A percentile compares a stretch with the other conserved stretches of the same genome.
These are phyloP conservation scores for Amanita molliuscula DNA, from an alignment of 768 basidiomycete genomes.

Conservation along the genomic window DNA sequence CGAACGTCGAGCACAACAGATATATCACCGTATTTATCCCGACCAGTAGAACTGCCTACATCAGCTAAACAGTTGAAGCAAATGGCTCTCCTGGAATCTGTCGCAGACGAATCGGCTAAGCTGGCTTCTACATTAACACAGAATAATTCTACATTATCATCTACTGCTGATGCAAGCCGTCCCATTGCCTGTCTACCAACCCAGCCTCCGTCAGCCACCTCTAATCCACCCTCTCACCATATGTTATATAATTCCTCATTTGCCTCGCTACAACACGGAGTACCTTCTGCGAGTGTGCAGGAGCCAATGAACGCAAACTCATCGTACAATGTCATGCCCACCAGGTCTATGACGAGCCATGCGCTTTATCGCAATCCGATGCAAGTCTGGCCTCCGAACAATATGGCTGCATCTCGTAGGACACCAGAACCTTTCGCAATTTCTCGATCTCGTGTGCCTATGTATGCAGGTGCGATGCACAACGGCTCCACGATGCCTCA, in stretches of 20 bases:
- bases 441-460: conserved; percentile 6
- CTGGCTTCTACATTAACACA: conserved; percentile 11
- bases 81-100: conserved; percentile 58
- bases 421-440: conserved; percentile 9
- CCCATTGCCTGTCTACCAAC: background rate
- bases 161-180: background rate
- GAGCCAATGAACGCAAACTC: conserved; percentile 2
- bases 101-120: conserved; percentile 62
- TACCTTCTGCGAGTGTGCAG: background rate
- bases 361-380: conserved; percentile 25
- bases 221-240: background rate
- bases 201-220: background rate
- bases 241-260: background rate
- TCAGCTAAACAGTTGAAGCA: conserved; percentile 60
- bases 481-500: background rate
- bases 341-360: conserved; percentile 39
- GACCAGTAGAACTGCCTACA: conserved; percentile 39
- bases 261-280: background rate
- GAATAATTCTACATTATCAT: background rate
- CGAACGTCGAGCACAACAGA: conserved; percentile 46
- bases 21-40: conserved; percentile 60
- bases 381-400: conserved; percentile 24
- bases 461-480: background rate
- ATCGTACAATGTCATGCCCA: conserved; percentile 27
- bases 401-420: conserved; percentile 26